Conservation (phyloP, 495 filamentous ascomycete genomes). For the Hypoxylon lienhwacheense region DNA sequence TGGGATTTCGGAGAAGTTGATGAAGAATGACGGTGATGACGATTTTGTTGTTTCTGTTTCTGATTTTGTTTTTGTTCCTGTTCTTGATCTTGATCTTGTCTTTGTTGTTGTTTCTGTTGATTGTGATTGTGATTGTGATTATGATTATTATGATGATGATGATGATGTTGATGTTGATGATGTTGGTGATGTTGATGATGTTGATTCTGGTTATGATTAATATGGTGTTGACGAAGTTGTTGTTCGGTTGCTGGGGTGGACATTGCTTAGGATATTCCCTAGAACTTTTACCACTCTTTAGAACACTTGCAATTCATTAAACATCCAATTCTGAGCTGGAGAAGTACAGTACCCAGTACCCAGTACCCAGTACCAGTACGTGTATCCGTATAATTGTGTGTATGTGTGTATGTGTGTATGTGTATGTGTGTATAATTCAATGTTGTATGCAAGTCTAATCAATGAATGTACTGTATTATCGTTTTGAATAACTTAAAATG, state of each 20-base stretch:
- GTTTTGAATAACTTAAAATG: no score
- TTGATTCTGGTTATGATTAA: slow-evolving; percentile 27
- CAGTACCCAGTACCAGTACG: no score
- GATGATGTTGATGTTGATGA: not conserved
- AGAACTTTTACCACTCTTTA: no score
- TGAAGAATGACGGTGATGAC: slow-evolving; percentile 18
- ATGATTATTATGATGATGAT: not conserved
- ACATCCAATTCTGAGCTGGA: no score
- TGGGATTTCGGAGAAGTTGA: slow-evolving; percentile 29
- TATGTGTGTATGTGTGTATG: no score
- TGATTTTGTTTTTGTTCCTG: slow-evolving; percentile 20
- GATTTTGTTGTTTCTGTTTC: not conserved
- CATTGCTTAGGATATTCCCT: slow-evolving; percentile 31
- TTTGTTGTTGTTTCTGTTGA: not conserved
- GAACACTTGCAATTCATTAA: no score
- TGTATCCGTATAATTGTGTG: no score
- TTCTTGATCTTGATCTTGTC: slow-evolving; percentile 21
- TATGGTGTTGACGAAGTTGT: slow-evolving; percentile 24
- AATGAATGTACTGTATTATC: slow-evolving; percentile 19
- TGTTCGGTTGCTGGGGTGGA: slow-evolving; percentile 34
- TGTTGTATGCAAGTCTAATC: no score
- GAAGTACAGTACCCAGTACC: no score
- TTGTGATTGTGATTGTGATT: slow-evolving; percentile 7
- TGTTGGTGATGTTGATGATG: slow-evolving; percentile 20
- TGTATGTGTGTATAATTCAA: no score